Evolutionary conservation across 495 filamentous ascomycete species (phyloP).

Genomic region (Tuber brumale): DNA sequence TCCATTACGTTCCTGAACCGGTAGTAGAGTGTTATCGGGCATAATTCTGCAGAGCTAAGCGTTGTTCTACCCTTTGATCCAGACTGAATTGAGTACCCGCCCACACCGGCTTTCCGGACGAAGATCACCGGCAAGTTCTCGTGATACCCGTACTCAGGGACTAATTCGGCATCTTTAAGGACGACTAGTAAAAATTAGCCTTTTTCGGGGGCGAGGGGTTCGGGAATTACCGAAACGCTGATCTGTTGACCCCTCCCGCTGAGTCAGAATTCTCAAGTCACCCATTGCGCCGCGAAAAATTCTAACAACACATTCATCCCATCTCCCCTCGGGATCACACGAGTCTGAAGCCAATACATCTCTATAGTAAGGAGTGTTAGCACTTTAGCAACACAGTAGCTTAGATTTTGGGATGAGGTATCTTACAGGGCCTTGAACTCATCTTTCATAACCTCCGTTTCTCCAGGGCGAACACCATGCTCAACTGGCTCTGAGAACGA

Average conservation of each 20-base stretch:
- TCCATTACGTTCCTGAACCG: slow-evolving; percentile 22
- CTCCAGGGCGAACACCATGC: slow-evolving; percentile 28
- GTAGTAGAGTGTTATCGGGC: slow-evolving; percentile 22
- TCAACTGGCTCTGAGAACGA: slow-evolving; percentile 12
- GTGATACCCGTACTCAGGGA: slow-evolving; percentile 38
- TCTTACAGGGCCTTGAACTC: slow-evolving; percentile 23
- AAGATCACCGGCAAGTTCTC: slow-evolving; percentile 32
- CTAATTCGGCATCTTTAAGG: slow-evolving; percentile 21
- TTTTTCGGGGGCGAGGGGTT: neutral
- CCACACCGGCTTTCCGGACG: slow-evolving; percentile 25
- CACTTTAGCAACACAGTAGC: neutral
- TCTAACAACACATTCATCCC: slow-evolving; percentile 34
- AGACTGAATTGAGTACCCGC: slow-evolving; percentile 23
- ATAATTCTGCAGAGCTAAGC: neutral
- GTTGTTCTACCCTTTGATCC: slow-evolving; percentile 3
- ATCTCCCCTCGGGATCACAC: slow-evolving; percentile 12
- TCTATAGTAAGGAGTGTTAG: slow-evolving; percentile 5
- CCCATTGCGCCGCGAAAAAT: slow-evolving; percentile 27
- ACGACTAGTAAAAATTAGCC: slow-evolving; percentile 17
- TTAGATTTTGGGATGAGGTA: neutral
- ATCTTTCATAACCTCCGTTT: slow-evolving; percentile 35
- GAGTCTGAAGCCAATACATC: slow-evolving; percentile 26
- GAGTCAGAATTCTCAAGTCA: slow-evolving; percentile 30
- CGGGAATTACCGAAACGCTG: slow-evolving; percentile 19
- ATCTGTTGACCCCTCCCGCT: slow-evolving; percentile 20